Conservation (phyloP, 179 eudicot species). For the Corrigiola litoralis region DNA sequence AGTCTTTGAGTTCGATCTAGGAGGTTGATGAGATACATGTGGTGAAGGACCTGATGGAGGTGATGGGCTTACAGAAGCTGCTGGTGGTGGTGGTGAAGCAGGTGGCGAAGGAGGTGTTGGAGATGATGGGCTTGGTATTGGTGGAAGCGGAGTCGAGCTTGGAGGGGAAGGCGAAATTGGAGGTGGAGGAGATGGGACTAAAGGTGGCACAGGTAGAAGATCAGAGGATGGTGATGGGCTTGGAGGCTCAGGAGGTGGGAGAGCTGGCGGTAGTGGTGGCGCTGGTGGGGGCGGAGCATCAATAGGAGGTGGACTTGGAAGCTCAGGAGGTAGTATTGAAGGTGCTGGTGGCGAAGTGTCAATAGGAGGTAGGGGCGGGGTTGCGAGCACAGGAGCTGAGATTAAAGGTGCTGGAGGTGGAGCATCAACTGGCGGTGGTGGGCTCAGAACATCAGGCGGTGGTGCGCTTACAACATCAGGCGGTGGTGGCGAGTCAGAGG, state of each 20-base stretch:
- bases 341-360: neutral
- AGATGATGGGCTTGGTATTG: slow-evolving; percentile 7
- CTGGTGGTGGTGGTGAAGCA: neutral
- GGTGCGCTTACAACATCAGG: neutral
- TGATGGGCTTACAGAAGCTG: neutral
- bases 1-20: too few relatives aligned
- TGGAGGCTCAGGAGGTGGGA: neutral
- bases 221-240: neutral
- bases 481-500: neutral
- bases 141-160: neutral
- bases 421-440: neutral
- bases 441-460: neutral
- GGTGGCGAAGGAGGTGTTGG: neutral
- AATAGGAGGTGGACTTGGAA: neutral
- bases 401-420: neutral
- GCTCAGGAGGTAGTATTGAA: neutral
- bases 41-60: neutral
- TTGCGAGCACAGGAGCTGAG: slow-evolving; percentile 3
- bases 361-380: slow-evolving; percentile 12
- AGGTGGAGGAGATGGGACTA: neutral
- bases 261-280: slow-evolving; percentile 2
- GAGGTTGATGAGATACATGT: too few relatives aligned
- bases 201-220: too few relatives aligned
- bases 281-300: slow-evolving; percentile 8
- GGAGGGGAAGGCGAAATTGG: neutral